phyloP scores from a whole-genome alignment of 495 filamentous ascomycete species.

The Neurospora sp. region DNA sequence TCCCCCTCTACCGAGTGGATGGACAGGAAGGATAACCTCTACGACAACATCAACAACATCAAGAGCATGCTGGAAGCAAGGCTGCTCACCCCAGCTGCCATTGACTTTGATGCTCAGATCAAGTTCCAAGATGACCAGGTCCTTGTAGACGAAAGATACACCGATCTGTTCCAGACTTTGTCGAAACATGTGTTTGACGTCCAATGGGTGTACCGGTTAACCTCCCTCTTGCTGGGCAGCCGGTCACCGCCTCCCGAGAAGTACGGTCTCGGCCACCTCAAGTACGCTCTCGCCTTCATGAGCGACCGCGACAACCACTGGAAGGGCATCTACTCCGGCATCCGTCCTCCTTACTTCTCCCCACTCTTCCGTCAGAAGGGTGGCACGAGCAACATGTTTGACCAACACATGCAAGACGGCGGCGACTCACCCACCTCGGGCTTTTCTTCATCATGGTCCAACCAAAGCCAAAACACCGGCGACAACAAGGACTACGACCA shows the following conservation, averaged over 20 bases:
- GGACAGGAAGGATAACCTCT: conserved; percentile 22
- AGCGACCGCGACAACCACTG: conserved; percentile 15
- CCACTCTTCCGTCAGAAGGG: conserved; percentile 9
- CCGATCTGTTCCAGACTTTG: conserved; percentile 1
- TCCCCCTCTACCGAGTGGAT: background rate
- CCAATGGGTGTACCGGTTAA: conserved; percentile 25
- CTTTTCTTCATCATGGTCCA: background rate
- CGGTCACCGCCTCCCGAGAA: conserved; percentile 4
- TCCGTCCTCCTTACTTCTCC: conserved; percentile 22
- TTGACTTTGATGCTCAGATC: conserved; percentile 10
- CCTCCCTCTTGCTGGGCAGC: conserved; percentile 17
- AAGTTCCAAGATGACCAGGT: conserved; percentile 1
- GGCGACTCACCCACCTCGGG: background rate
- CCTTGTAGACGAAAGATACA: conserved; percentile 5
- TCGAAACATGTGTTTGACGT: conserved; percentile 16
- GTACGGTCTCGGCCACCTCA: conserved; percentile 7
- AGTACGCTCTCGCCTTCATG: conserved; percentile 16
- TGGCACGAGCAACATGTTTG: background rate
- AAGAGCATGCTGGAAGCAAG: conserved; percentile 25
- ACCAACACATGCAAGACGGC: background rate
- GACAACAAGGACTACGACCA: conserved; percentile 26
- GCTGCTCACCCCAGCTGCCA: conserved; percentile 9
- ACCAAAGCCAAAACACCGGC: background rate
- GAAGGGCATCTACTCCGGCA: conserved; percentile 8
- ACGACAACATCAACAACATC: conserved; percentile 33